These are phyloP conservation scores for Drechslera avenae DNA, from an alignment of 2,329 filamentous ascomycete species.

Conservation along the genomic window DNA sequence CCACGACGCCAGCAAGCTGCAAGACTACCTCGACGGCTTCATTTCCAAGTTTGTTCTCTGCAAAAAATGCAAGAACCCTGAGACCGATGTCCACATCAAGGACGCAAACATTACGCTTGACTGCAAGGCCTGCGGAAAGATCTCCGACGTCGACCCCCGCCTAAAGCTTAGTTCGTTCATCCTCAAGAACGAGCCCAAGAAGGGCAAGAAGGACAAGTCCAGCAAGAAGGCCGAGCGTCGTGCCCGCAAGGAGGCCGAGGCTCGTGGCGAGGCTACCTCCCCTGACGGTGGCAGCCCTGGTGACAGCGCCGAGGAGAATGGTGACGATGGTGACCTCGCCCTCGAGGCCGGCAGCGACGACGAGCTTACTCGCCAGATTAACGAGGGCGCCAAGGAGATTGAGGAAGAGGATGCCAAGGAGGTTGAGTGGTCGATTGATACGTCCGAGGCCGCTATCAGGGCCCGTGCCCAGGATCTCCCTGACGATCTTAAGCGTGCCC, in stretches of 20 bases:
- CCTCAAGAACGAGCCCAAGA: constrained; percentile 92
- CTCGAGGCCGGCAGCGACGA: constrained; percentile 83
- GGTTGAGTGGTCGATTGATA: constrained; percentile 94
- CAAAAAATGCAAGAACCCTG: constrained; percentile 99
- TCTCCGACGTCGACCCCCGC: constrained; percentile 86
- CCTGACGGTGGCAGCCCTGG: constrained; percentile 64
- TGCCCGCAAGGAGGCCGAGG: constrained; percentile 75
- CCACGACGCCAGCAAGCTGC: constrained; percentile 91
- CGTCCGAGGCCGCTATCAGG: constrained; percentile 92
- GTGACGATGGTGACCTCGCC: constrained; percentile 67
- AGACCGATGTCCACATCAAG: constrained; percentile 95
- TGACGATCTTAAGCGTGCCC: constrained; percentile 90
- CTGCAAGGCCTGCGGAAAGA: constrained; percentile 98
- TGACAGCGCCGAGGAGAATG: constrained; percentile 70
- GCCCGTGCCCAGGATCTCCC: constrained; percentile 92
- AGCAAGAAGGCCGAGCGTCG: constrained; percentile 86
- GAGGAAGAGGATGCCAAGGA: constrained; percentile 77
- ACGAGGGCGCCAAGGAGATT: constrained; percentile 72
- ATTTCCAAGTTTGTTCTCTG: constrained; percentile 98
- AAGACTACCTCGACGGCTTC: constrained; percentile 98
- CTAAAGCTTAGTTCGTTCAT: constrained; percentile 98
- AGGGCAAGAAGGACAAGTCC: constrained; percentile 94
- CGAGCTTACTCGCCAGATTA: constrained; percentile 80
- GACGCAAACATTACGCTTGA: constrained; percentile 90
- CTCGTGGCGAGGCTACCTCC: constrained; percentile 61